Evolutionary conservation across 2,329 filamentous ascomycete genomes (phyloP).

Genomic region (Alternaria hordeiaustralica): DNA sequence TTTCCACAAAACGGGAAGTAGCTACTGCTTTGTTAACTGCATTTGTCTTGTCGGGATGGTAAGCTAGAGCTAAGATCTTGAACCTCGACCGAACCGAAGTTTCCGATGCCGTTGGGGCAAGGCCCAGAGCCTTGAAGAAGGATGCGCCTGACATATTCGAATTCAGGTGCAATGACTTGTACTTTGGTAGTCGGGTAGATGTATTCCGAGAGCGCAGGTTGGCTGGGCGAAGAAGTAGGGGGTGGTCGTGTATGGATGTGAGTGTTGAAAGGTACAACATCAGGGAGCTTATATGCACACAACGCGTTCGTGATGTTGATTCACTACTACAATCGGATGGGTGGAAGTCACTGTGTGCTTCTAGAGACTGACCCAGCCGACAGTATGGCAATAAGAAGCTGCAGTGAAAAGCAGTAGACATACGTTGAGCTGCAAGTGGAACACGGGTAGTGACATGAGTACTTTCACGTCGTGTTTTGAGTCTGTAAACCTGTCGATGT

Average conservation of each 20-base stretch:
- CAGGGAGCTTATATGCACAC: neutral
- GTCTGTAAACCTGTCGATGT: neutral
- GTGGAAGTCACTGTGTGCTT: neutral
- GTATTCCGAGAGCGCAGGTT: neutral
- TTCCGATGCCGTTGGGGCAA: neutral
- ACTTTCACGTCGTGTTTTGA: neutral
- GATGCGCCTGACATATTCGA: neutral
- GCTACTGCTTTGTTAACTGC: neutral
- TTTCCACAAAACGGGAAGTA: slow-evolving; percentile 2
- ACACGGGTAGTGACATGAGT: neutral
- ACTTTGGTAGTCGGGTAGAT: neutral
- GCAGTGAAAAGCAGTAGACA: no score
- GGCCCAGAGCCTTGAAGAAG: neutral
- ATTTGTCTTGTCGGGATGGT: slow-evolving; percentile 7
- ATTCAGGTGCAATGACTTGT: neutral
- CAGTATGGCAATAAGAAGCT: neutral
- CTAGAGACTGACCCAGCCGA: neutral
- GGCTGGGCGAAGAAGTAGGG: neutral
- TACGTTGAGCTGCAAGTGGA: neutral
- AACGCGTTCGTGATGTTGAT: neutral
- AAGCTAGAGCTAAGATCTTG: slow-evolving; percentile 1
- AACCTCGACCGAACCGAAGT: neutral
- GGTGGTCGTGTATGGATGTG: neutral
- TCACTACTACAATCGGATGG: neutral
- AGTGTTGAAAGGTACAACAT: neutral